phyloP scores from a whole-genome alignment of 441 rosid genomes.

The Capsella rubella region DNA sequence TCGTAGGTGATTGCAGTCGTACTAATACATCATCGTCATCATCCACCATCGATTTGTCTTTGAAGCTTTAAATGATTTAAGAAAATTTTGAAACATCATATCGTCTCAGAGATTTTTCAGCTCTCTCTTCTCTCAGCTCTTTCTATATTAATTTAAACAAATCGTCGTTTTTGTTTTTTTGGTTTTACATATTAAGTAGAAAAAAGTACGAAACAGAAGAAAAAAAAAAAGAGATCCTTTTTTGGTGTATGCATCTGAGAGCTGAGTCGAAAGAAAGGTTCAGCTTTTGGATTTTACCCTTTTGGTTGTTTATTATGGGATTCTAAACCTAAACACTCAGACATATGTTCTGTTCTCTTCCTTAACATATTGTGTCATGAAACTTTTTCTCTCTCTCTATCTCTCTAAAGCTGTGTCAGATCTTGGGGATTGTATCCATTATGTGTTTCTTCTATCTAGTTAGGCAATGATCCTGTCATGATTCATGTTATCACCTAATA shows the following conservation, averaged over 20 bases:
- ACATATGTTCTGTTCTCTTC: constrained; percentile 46
- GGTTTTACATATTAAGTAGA: constrained; percentile 8
- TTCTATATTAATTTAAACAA: constrained; percentile 26
- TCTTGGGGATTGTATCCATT: constrained; percentile 37
- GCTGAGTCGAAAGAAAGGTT: constrained; percentile 31
- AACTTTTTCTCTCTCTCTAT: constrained; percentile 35
- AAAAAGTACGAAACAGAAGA: constrained; percentile 15
- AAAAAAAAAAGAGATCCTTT: neutral
- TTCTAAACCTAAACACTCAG: constrained; percentile 48
- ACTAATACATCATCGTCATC: constrained; percentile 35
- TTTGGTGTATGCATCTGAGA: constrained; percentile 45
- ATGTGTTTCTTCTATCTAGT: constrained; percentile 32
- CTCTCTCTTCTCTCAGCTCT: constrained; percentile 22
- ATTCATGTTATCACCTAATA: constrained; percentile 36
- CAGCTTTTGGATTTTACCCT: constrained; percentile 45
- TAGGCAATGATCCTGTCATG: constrained; percentile 41
- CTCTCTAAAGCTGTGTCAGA: constrained; percentile 46
- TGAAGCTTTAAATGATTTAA: constrained; percentile 65
- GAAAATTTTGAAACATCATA: constrained; percentile 13
- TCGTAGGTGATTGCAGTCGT: constrained; percentile 52
- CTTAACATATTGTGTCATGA: constrained; percentile 32
- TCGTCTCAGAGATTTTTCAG: constrained; percentile 36
- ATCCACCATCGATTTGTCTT: constrained; percentile 76
- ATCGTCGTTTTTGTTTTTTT: neutral
- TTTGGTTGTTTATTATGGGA: constrained; percentile 47